These are phyloP conservation scores for Trichoderma asperelloides DNA, from an alignment of 495 filamentous ascomycete species.

Conservation along the genomic window DNA sequence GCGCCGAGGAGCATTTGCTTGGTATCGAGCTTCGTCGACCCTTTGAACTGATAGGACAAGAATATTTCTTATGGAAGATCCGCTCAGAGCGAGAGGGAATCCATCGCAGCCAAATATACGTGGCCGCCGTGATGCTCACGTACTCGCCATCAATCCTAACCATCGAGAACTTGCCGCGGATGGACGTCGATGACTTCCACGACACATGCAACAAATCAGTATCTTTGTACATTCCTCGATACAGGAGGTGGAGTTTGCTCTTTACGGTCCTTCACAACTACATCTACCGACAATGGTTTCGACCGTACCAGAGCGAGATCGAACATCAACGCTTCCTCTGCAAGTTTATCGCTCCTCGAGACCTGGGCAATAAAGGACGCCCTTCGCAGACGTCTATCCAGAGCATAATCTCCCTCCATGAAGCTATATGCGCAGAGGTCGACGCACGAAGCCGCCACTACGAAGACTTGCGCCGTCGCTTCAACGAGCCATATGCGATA, in stretches of 20 bases:
- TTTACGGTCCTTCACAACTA: conserved; percentile 11
- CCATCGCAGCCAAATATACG: not conserved
- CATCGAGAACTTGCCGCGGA: not conserved
- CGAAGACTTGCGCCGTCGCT: not conserved
- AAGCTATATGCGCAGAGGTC: not conserved
- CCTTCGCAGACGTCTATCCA: not conserved
- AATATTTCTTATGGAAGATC: not conserved
- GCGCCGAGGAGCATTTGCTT: too few species aligned
- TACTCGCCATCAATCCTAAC: not conserved
- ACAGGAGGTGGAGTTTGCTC: not conserved
- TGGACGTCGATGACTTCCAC: not conserved
- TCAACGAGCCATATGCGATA: not conserved
- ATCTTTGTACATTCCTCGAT: not conserved
- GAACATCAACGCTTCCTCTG: conserved; percentile 12
- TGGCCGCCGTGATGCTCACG: not conserved
- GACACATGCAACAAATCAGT: not conserved
- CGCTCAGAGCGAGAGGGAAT: not conserved
- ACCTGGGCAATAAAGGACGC: not conserved
- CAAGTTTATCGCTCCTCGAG: conserved; percentile 7
- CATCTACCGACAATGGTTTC: conserved; percentile 13
- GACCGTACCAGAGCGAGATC: conserved; percentile 12
- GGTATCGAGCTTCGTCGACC: too few species aligned
- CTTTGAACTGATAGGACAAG: too few species aligned
- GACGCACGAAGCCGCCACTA: not conserved
- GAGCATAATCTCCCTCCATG: not conserved